These are phyloP conservation scores for Tolypocladium capitatum DNA, from an alignment of 2,329 filamentous ascomycete species.

Conservation along the genomic window DNA sequence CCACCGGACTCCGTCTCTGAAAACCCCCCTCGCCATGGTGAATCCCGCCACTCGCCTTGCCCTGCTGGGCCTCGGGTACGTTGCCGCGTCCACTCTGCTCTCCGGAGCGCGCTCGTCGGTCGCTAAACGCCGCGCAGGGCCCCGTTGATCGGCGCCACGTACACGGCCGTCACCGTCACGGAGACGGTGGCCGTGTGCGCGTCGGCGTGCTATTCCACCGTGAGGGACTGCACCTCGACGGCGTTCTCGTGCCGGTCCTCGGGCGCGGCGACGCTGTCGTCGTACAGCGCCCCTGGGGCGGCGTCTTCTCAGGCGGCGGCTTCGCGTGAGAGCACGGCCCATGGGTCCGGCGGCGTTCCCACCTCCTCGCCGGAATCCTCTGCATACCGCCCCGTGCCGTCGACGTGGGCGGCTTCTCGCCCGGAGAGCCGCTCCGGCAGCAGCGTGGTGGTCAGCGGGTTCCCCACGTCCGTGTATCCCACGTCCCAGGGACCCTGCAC, in stretches of 20 bases:
- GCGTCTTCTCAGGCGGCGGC: neutral
- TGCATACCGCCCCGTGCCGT: neutral
- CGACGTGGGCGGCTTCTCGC: neutral
- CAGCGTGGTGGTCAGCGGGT: neutral
- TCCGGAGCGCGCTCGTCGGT: too few relatives aligned
- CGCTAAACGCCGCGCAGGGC: neutral
- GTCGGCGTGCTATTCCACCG: neutral
- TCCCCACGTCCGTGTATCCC: neutral
- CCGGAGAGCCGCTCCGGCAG: neutral
- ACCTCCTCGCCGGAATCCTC: neutral
- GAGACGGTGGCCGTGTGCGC: neutral
- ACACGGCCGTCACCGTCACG: neutral
- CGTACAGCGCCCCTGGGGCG: neutral
- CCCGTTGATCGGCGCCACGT: neutral
- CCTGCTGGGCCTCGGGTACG: neutral
- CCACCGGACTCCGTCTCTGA: neutral
- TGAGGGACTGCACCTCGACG: neutral
- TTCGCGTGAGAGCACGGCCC: neutral
- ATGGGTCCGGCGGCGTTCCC: neutral
- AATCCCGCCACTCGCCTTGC: neutral
- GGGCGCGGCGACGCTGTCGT: neutral
- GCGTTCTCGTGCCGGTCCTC: neutral
- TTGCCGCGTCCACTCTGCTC: neutral
- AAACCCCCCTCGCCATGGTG: neutral
- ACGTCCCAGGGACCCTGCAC: neutral